Evolutionary conservation across 83 land plant species (phyloP), one percentile per base, ranked within the genome.

Genomic region (Isoetes engelmannii): DNA sequence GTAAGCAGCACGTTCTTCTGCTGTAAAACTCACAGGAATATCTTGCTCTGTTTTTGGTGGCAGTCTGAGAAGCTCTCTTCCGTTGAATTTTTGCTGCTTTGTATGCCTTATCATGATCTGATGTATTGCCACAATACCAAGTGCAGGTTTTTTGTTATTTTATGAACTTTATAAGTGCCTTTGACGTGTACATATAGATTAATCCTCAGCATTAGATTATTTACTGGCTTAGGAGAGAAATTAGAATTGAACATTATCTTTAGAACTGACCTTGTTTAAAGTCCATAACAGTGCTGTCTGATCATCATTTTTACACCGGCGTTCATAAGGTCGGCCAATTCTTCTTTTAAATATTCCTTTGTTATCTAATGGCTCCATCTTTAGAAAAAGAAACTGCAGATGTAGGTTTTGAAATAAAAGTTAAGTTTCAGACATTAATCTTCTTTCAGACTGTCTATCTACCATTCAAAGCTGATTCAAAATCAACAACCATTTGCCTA

Each of bases 101-200:
- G 82, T 80, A 65, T 80, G 82, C 61, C 82, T 64, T 66, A 80
- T 75, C 82, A 80, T 80, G 60, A 80, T 80, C 82, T 80, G 82
- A 19, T 64, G 49, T 28, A 28, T 28, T 28, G 37, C 2, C 37
- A 28, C 37, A 28, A 28, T 28, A 0, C 37, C 37, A 28, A 28
- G 37, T 28, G 37, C 37, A 28, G 37, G 37, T 28, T 28, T 28
- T 28, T 28, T 28, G 37, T 28, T 28, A 28, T 28, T 0, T 28
- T 28, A 28, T 28, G 37, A 28, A 28, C 37, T 28, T 28, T 28
- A 28, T 28, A 28, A 28, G 37, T 28, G 37, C 2, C 37, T 28
- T 28, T 28, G 37, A 28, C 37, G 0, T 28, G n/a, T n/a, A n/a
- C 2, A 28, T 28, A 28, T 28, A 28, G 37, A 28, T 28, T 28